A percentile compares a stretch with the other conserved stretches of the same genome.
phyloP scores from a whole-genome alignment of 129 eudicot genomes.

The Calendula officinalis region DNA sequence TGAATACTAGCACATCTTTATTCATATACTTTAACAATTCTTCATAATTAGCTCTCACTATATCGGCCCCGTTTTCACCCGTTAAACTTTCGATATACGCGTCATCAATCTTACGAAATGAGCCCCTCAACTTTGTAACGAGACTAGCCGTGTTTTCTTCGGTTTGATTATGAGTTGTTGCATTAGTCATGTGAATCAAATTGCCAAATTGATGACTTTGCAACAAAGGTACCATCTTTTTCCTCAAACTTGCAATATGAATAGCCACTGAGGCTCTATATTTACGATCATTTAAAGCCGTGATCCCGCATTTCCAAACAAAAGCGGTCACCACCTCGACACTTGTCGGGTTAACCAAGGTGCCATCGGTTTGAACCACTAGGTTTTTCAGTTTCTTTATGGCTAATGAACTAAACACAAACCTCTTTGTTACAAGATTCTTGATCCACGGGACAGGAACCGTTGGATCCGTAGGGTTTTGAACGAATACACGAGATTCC shows the following conservation, averaged over 20 bases:
- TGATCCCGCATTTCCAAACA: constrained; percentile 29
- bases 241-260: constrained; percentile 37
- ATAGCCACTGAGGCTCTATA: constrained; percentile 29
- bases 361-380: neutral
- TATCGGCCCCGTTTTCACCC: constrained; percentile 37
- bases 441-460: neutral
- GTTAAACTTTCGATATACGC: constrained; percentile 19
- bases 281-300: neutral
- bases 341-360: constrained; percentile 21
- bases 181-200: constrained; percentile 37
- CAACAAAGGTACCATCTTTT: constrained; percentile 28
- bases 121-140: constrained; percentile 32
- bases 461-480: constrained; percentile 16
- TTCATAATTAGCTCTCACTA: constrained; percentile 32
- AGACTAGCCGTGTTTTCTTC: constrained; percentile 23
- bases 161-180: constrained; percentile 9
- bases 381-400: constrained; percentile 12
- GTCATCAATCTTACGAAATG: constrained; percentile 31
- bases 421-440: constrained; percentile 28
- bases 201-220: constrained; percentile 43
- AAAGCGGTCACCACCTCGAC: constrained; percentile 34
- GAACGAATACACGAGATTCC: constrained; percentile 3
- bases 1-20: constrained; percentile 29
- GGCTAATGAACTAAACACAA: constrained; percentile 26
- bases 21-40: constrained; percentile 22